Evolutionary conservation across 2,329 filamentous ascomycete genomes (phyloP).

Genomic region (Orbilia javanica): DNA sequence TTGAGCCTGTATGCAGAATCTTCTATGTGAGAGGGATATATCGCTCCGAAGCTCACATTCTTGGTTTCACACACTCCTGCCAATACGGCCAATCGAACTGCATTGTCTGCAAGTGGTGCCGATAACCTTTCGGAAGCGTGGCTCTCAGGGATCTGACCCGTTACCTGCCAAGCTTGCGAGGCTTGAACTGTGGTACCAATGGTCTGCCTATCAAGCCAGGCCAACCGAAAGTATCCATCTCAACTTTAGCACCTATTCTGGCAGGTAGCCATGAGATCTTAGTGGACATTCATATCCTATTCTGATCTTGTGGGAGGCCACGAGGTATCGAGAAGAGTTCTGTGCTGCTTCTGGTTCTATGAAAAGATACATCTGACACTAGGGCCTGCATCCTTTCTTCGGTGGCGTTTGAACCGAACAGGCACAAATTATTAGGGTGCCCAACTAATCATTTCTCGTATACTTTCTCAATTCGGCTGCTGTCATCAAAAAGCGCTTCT

Average conservation of each 20-base stretch:
- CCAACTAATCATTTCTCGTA: constrained; percentile 53
- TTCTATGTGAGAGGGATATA: constrained; percentile 33
- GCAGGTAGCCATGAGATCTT: constrained; percentile 51
- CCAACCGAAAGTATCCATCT: constrained; percentile 49
- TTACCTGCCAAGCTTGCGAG: constrained; percentile 39
- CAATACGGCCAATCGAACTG: neutral
- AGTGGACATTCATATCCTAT: constrained; percentile 18
- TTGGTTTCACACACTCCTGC: constrained; percentile 16
- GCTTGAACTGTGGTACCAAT: constrained; percentile 40
- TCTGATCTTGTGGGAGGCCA: constrained; percentile 25
- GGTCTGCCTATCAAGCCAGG: constrained; percentile 44
- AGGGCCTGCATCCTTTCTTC: constrained; percentile 42
- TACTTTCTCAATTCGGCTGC: constrained; percentile 43
- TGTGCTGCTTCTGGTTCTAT: constrained; percentile 37
- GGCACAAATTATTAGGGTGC: constrained; percentile 42
- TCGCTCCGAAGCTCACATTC: constrained; percentile 17
- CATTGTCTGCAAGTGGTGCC: constrained; percentile 40
- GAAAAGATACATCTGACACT: constrained; percentile 54
- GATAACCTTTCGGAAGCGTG: constrained; percentile 47
- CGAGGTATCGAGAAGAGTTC: constrained; percentile 29
- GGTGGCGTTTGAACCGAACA: constrained; percentile 53
- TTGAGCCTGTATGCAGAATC: constrained; percentile 10
- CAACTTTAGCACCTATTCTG: constrained; percentile 55
- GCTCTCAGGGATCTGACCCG: constrained; percentile 45
- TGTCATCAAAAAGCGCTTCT: constrained; percentile 39